Evolutionary conservation across 1,284 basidiomycete species (phyloP).

Genomic region (Trichosporon asahii): DNA sequence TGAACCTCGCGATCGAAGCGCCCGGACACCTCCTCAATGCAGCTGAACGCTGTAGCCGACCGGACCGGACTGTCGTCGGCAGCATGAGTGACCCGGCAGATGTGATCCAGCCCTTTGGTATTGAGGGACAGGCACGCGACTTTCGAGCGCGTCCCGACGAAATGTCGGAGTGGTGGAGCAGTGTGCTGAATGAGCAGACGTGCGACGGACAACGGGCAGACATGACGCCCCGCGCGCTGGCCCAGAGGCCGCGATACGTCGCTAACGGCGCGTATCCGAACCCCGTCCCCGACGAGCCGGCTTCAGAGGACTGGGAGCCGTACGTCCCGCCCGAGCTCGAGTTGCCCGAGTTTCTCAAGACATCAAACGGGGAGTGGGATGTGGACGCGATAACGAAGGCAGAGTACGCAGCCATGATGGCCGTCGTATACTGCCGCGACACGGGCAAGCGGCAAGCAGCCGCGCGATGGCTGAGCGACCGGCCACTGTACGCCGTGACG

Average conservation of each 20-base stretch:
- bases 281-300: neutral
- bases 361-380: neutral
- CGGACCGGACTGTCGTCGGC: neutral
- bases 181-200: neutral
- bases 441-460: neutral
- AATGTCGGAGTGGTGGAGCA: neutral
- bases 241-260: neutral
- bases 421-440: neutral
- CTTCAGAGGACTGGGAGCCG: neutral
- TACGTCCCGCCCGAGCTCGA: neutral
- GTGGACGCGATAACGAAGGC: neutral
- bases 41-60: neutral
- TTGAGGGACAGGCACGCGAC: neutral
- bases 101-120: neutral
- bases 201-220: neutral
- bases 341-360: neutral
- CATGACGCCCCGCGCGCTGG: neutral
- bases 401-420: conserved; percentile 1
- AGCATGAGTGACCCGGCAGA: neutral
- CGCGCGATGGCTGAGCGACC: neutral
- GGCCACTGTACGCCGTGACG: neutral
- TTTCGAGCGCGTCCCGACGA: neutral
- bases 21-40: neutral
- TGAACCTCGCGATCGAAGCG: conserved; percentile 1
- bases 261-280: neutral